These are phyloP conservation scores for Tremellales sp. DNA, from an alignment of 1,284 basidiomycete species.

Conservation along the genomic window DNA sequence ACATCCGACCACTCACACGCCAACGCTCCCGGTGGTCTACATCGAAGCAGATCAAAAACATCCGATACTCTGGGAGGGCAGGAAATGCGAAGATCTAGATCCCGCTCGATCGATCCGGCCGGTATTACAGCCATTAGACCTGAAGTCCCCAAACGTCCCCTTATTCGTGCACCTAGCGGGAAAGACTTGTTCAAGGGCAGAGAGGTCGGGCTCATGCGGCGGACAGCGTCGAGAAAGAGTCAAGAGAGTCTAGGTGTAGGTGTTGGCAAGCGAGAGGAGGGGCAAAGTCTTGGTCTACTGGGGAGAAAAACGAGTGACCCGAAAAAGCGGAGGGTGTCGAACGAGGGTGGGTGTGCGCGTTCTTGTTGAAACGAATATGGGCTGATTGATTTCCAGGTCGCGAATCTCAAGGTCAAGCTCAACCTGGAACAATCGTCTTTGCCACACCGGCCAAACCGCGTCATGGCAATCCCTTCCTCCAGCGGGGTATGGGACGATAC, in stretches of 20 bases:
- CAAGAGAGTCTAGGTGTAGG: not conserved
- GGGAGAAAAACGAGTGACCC: slow-evolving; percentile 29
- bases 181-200: slow-evolving; percentile 37
- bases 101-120: slow-evolving; percentile 18
- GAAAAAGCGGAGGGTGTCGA: slow-evolving; percentile 5
- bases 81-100: slow-evolving; percentile 18
- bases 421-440: slow-evolving; percentile 29
- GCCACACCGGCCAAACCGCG: slow-evolving; percentile 42
- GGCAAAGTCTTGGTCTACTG: slow-evolving; percentile 17
- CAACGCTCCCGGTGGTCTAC: not conserved
- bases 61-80: not conserved
- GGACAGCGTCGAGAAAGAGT: slow-evolving; percentile 15
- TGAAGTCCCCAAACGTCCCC: slow-evolving; percentile 11
- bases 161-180: slow-evolving; percentile 32
- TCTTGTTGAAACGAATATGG: not conserved
- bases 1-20: not conserved
- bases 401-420: slow-evolving; percentile 8
- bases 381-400: not conserved
- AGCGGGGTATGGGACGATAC: slow-evolving; percentile 7
- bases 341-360: slow-evolving; percentile 2
- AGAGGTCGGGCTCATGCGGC: slow-evolving; percentile 27
- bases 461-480: slow-evolving; percentile 10
- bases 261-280: not conserved
- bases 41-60: not conserved
- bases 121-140: not conserved